phyloP scores from a whole-genome alignment of 805 yeast genomes.

The Ogataea glucozyma region DNA sequence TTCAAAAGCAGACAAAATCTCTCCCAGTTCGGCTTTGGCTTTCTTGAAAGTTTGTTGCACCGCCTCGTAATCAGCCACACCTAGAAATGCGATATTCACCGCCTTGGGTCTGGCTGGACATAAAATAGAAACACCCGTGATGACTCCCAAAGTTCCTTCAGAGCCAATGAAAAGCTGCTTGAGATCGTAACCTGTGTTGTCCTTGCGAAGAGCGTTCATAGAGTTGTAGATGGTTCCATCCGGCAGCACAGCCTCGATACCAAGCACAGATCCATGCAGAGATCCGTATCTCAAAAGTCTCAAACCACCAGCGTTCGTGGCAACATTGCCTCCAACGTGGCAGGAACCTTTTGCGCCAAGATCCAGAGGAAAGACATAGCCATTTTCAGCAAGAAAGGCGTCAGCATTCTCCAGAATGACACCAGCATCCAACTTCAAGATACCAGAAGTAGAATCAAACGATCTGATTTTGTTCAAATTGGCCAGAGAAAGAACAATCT shows the following conservation, averaged over 20 bases:
- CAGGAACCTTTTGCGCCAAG: conserved; percentile 97
- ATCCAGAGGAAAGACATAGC: conserved; percentile 89
- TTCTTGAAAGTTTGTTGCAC: conserved; percentile 79
- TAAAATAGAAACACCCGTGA: conserved; percentile 86
- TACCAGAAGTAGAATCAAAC: conserved; percentile 81
- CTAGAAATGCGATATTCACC: conserved; percentile 85
- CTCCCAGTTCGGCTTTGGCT: conserved; percentile 78
- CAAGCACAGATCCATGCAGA: conserved; percentile 87
- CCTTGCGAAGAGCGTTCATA: conserved; percentile 85
- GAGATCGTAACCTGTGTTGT: conserved; percentile 92
- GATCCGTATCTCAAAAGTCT: conserved; percentile 87
- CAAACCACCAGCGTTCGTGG: conserved; percentile 96
- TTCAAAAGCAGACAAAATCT: conserved; percentile 89
- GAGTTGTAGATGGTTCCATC: conserved; percentile 82
- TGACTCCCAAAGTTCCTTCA: conserved; percentile 89
- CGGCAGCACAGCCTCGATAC: conserved; percentile 89
- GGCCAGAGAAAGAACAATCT: conserved; percentile 70
- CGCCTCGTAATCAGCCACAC: conserved; percentile 75
- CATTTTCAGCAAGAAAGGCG: conserved; percentile 70
- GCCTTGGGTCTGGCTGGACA: conserved; percentile 89
- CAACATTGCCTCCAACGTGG: conserved; percentile 92
- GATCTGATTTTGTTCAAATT: conserved; percentile 76
- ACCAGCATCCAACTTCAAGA: conserved; percentile 88
- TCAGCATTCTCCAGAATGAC: conserved; percentile 86
- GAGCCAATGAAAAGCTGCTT: conserved; percentile 92